A percentile compares a stretch with the other conserved stretches of the same genome.
These are phyloP conservation scores for Lactarius sanguifluus DNA, from an alignment of 768 basidiomycete species.

Conservation along the genomic window DNA sequence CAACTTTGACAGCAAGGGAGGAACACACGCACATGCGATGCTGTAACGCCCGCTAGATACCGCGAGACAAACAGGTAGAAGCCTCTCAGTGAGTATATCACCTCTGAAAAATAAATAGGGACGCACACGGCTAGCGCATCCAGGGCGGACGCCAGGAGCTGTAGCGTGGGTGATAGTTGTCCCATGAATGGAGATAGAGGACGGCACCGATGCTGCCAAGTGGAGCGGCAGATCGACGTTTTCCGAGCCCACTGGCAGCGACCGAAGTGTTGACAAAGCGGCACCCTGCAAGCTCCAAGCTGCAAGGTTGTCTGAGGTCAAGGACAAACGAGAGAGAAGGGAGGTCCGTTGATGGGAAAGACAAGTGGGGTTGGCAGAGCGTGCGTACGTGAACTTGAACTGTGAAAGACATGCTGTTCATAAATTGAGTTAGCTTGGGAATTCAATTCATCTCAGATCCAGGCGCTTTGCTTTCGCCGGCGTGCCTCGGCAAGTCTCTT, in stretches of 20 bases:
- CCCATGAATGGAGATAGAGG: background rate
- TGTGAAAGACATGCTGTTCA: background rate
- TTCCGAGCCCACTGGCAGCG: background rate
- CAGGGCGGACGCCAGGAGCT: background rate
- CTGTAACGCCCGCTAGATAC: constrained; percentile 24
- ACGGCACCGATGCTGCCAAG: background rate
- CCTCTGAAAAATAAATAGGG: background rate
- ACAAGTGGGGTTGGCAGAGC: background rate
- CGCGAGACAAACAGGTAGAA: background rate
- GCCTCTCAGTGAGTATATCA: background rate
- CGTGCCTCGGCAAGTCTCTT: too few relatives aligned
- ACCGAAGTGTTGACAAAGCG: background rate
- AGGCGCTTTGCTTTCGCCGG: background rate
- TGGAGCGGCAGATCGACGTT: background rate
- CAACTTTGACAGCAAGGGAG: background rate
- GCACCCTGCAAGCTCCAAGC: background rate
- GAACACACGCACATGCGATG: constrained; percentile 4
- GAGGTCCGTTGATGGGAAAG: background rate
- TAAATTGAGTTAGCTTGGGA: background rate
- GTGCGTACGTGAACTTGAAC: background rate
- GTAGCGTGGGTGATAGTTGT: background rate
- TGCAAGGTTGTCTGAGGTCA: too few relatives aligned
- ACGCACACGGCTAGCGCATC: background rate
- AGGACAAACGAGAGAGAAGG: background rate
- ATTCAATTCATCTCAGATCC: constrained; percentile 6